Evolutionary conservation across 345 rosid genomes (phyloP).

Genomic region (Syzygium oleosum): DNA sequence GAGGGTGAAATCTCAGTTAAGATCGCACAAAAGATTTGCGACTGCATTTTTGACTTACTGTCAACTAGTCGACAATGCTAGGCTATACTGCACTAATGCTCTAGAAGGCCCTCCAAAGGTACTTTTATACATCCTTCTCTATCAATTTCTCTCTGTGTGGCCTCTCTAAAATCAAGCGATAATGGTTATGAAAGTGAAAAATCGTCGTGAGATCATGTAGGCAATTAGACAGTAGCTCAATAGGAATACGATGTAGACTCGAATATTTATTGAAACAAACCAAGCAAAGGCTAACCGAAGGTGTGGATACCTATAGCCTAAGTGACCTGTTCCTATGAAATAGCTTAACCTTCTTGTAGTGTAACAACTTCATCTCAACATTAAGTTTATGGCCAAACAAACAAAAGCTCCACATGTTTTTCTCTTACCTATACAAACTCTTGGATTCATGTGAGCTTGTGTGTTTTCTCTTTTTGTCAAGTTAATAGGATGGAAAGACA

Average conservation of each 20-base stretch:
- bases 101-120: conserved; percentile 85
- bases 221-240: neutral
- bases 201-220: neutral
- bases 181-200: neutral
- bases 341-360: neutral
- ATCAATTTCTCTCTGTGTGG: neutral
- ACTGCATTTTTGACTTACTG: conserved; percentile 71
- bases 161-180: neutral
- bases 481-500: conserved; percentile 98
- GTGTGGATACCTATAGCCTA: neutral
- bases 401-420: neutral
- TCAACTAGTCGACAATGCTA: conserved; percentile 72
- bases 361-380: neutral
- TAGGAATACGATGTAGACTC: neutral
- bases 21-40: conserved; percentile 91
- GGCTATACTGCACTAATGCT: conserved; percentile 77
- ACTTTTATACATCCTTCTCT: neutral
- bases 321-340: neutral
- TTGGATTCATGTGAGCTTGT: neutral
- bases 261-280: neutral
- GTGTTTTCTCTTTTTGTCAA: conserved; percentile 22
- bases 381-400: neutral
- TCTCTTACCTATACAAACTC: neutral
- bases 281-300: neutral
- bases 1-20: conserved; percentile 74